Evolutionary conservation across 1,284 basidiomycete genomes (phyloP).

Genomic region (Phellinidium pouzarii): DNA sequence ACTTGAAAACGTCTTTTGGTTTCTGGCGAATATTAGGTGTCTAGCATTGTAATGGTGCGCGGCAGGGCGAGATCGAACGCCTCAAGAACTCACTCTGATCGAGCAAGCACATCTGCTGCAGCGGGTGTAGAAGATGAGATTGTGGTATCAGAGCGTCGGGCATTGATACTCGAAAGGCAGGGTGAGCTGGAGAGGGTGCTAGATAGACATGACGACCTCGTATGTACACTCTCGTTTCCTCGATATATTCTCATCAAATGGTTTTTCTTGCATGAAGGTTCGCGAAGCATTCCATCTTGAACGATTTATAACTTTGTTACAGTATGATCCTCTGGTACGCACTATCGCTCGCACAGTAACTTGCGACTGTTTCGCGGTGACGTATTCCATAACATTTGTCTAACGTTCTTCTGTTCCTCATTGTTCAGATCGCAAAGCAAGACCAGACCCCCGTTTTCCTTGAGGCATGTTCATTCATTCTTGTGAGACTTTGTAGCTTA

Average conservation of each 20-base stretch:
- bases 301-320: slow-evolving; percentile 65
- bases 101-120: background rate
- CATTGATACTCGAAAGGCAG: slow-evolving; percentile 52
- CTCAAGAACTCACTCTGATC: slow-evolving; percentile 1
- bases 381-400: slow-evolving; percentile 4
- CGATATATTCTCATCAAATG: slow-evolving; percentile 13
- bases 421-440: slow-evolving; percentile 5
- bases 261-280: slow-evolving; percentile 37
- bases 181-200: slow-evolving; percentile 50
- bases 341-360: background rate
- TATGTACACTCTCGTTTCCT: slow-evolving; percentile 32
- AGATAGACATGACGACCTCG: slow-evolving; percentile 69
- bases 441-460: slow-evolving; percentile 7
- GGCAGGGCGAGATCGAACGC: slow-evolving; percentile 3
- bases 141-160: slow-evolving; percentile 30
- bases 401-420: slow-evolving; percentile 25
- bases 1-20: background rate
- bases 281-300: slow-evolving; percentile 85
- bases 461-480: slow-evolving; percentile 5
- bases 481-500: slow-evolving; percentile 8
- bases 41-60: background rate
- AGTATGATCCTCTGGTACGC: slow-evolving; percentile 67
- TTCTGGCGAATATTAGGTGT: background rate
- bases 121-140: background rate
- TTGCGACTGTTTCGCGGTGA: background rate